Evolutionary conservation across 441 rosid genomes (phyloP).

Genomic region (Erysimum cheiri): DNA sequence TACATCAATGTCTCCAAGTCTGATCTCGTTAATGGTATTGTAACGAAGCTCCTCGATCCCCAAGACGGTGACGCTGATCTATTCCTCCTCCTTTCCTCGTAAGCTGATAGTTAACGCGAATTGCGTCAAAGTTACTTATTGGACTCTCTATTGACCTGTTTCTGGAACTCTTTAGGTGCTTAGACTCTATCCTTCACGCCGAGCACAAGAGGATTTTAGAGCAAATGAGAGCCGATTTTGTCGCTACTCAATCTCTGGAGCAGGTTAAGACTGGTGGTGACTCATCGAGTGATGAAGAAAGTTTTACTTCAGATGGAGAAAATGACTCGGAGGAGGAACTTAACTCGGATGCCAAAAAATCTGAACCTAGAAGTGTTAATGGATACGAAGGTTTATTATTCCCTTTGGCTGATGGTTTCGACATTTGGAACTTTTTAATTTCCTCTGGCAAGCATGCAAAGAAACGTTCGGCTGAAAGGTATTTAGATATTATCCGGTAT

Average conservation of each 20-base stretch:
- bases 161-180: constrained; percentile 53
- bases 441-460: constrained; percentile 50
- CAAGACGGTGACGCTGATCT: constrained; percentile 58
- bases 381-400: constrained; percentile 45
- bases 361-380: constrained; percentile 39
- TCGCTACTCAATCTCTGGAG: constrained; percentile 49
- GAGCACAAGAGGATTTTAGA: constrained; percentile 86
- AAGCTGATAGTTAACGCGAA: constrained; percentile 37
- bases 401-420: constrained; percentile 62
- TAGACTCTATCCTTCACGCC: constrained; percentile 90
- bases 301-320: constrained; percentile 38
- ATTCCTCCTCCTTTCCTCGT: constrained; percentile 79
- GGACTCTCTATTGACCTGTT: constrained; percentile 20
- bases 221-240: constrained; percentile 80
- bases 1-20: constrained; percentile 78
- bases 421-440: constrained; percentile 61
- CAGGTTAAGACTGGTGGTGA: constrained; percentile 40
- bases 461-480: constrained; percentile 50
- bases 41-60: constrained; percentile 54
- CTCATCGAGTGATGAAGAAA: constrained; percentile 2
- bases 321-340: constrained; percentile 38
- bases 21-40: constrained; percentile 70
- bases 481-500: background rate
- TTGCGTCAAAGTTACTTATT: background rate
- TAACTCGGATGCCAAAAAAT: constrained; percentile 44